Evolutionary conservation across 2,329 filamentous ascomycete genomes (phyloP), one percentile per base, ranked within the genome.

Genomic region (Colletotrichum euphorbiae): DNA sequence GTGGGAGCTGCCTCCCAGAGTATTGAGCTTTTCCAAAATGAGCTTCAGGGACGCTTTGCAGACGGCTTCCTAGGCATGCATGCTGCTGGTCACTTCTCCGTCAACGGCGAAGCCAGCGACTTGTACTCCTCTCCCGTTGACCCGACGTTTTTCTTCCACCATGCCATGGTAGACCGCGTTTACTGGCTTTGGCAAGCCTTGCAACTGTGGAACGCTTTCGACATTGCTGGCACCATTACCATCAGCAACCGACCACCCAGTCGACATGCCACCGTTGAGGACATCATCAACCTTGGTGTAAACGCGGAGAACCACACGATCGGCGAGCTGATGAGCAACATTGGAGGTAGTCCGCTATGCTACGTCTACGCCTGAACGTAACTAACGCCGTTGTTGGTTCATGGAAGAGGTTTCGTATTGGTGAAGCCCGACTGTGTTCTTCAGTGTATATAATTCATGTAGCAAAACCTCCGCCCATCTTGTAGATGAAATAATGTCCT

Each of bases 21-120:
- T 52, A 76, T 82, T 55, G 64, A 58, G 13, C 56, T 64, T 15
- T 81, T 81, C 72, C 77, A 81, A 73, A 74, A 72, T 50, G 70
- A 69, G 28, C 77, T 80, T 74, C 78, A 80, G 71, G 77, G 78
- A 5, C 71, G 75, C 42, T 73, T 73, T 42, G 12, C 45, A 1
- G 61, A 63, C 6, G 38, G 38, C 15, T 63, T 63, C n/a, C 54
- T 77, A 50, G 78, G 78, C 21, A 75, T 82, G 13, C 80, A 80
- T 63, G 74, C 75, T 3, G 79, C 74, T 0, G 80, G 80, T 1
- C 80, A 82, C 70, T 81, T 77, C 70, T 75, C 77, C 21, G 74
- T 82, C 1, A 76, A 77, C 2, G 78, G 78, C 21, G 78, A 80
- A 38, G 79, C 74, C n/a, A 57, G 59, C 15, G 77, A 79, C 61